Percentiles rank a stretch among this genome's conserved stretches.
phyloP scores from a whole-genome alignment of 2,329 filamentous ascomycete species.

The Microdochium nivale region DNA sequence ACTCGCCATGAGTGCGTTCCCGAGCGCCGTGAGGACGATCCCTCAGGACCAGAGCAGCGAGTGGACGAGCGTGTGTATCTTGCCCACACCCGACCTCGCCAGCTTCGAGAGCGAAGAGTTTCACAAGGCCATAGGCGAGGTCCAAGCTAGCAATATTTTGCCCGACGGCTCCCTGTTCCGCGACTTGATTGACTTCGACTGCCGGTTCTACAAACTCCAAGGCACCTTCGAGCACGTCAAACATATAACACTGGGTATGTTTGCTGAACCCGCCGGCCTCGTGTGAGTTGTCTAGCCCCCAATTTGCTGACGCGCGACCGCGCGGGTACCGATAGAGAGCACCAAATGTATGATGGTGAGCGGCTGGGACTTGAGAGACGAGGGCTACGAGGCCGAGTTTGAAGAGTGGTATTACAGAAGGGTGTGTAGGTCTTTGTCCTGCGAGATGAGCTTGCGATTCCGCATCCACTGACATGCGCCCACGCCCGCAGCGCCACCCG shows the following conservation, averaged over 20 bases:
- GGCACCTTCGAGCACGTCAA: neutral
- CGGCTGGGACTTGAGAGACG: neutral
- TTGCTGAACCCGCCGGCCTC: neutral
- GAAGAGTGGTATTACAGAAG: neutral
- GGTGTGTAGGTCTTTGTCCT: neutral
- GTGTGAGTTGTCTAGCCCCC: neutral
- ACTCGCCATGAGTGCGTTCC: neutral
- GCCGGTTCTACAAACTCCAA: neutral
- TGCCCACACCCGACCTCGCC: neutral
- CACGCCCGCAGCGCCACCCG: neutral
- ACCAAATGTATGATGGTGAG: neutral
- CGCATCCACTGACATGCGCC: too few species aligned
- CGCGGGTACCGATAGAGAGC: neutral
- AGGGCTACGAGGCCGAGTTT: neutral
- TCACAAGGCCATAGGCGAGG: neutral
- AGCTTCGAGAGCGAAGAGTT: neutral
- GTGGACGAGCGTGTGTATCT: neutral
- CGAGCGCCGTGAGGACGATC: neutral
- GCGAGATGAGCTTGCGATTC: neutral
- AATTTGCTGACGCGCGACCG: neutral
- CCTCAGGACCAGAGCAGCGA: neutral
- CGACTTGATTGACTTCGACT: neutral
- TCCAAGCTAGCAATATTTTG: neutral
- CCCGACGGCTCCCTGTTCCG: neutral
- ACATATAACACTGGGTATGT: neutral